A percentile compares a stretch with the other conserved stretches of the same genome.
Evolutionary conservation across 129 eudicot species (phyloP).

Genomic region (Sambucus nigra): DNA sequence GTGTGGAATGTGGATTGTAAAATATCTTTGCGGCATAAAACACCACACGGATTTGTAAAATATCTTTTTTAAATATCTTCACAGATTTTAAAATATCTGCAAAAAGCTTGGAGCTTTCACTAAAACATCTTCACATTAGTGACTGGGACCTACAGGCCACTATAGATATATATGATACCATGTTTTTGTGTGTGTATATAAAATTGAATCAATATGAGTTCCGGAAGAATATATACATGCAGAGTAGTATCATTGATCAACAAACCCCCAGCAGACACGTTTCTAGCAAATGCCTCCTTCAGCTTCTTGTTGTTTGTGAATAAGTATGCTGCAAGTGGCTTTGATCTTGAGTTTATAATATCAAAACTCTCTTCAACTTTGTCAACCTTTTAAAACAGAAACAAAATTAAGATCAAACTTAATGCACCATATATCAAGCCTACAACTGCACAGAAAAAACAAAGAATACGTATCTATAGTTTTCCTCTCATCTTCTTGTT

Average conservation of each 20-base stretch:
- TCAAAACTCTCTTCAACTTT: slow-evolving; percentile 55
- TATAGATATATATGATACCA: too few species aligned
- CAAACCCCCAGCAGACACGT: slow-evolving; percentile 64
- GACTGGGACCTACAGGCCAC: too few species aligned
- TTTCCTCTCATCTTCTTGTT: too few species aligned
- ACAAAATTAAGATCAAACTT: background rate
- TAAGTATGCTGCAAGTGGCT: slow-evolving; percentile 84
- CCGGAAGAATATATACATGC: slow-evolving; percentile 39
- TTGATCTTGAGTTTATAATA: slow-evolving; percentile 47
- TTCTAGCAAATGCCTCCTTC: slow-evolving; percentile 53
- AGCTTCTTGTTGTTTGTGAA: slow-evolving; percentile 70
- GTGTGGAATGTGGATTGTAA: too few species aligned
- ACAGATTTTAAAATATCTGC: too few species aligned
- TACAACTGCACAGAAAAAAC: background rate
- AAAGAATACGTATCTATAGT: too few species aligned
- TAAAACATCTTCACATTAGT: too few species aligned
- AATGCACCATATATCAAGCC: slow-evolving; percentile 2
- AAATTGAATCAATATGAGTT: background rate
- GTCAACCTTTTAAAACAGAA: slow-evolving; percentile 49
- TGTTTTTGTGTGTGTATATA: background rate
- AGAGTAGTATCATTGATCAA: slow-evolving; percentile 55
- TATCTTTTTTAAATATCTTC: too few species aligned
- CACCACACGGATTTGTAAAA: too few species aligned
- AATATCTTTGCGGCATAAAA: too few species aligned
- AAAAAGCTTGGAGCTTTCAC: too few species aligned